Conservation (phyloP, 1,139 yeast species). For the Groenewaldozyma sp. region DNA sequence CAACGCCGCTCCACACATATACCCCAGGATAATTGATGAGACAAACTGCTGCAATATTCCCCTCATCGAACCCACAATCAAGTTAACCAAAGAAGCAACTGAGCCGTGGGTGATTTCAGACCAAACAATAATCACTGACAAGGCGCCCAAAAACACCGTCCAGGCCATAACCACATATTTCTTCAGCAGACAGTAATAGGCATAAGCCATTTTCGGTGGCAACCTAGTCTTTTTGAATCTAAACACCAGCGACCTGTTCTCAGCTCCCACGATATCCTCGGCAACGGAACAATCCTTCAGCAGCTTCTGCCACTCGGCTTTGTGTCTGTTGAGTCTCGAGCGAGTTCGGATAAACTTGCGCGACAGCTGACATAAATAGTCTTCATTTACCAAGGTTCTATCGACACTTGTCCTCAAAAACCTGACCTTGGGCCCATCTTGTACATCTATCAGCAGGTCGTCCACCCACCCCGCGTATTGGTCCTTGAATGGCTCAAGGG, state of each 20-base stretch:
- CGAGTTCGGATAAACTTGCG: slow-evolving; percentile 20
- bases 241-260: slow-evolving; percentile 21
- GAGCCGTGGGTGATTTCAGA: slow-evolving; percentile 74
- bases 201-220: slow-evolving; percentile 34
- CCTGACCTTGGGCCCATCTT: slow-evolving; percentile 15
- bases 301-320: slow-evolving; percentile 34
- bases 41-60: slow-evolving; percentile 29
- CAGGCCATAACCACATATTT: slow-evolving; percentile 40
- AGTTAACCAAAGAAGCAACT: slow-evolving; percentile 49
- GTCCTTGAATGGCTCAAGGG: slow-evolving; percentile 32
- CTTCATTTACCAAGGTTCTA: slow-evolving; percentile 22
- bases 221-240: slow-evolving; percentile 25
- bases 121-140: slow-evolving; percentile 53
- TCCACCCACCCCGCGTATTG: slow-evolving; percentile 33
- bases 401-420: slow-evolving; percentile 18
- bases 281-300: slow-evolving; percentile 31
- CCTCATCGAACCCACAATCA: slow-evolving; percentile 31
- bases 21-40: slow-evolving; percentile 44
- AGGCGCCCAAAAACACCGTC: slow-evolving; percentile 33
- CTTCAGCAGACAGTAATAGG: slow-evolving; percentile 34
- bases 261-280: slow-evolving; percentile 27
- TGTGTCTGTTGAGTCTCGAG: slow-evolving; percentile 26
- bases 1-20: slow-evolving; percentile 60
- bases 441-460: slow-evolving; percentile 25
- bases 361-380: slow-evolving; percentile 21